phyloP scores from a whole-genome alignment of 1,139 yeast genomes.

The Debaryomycetaceae sp. region DNA sequence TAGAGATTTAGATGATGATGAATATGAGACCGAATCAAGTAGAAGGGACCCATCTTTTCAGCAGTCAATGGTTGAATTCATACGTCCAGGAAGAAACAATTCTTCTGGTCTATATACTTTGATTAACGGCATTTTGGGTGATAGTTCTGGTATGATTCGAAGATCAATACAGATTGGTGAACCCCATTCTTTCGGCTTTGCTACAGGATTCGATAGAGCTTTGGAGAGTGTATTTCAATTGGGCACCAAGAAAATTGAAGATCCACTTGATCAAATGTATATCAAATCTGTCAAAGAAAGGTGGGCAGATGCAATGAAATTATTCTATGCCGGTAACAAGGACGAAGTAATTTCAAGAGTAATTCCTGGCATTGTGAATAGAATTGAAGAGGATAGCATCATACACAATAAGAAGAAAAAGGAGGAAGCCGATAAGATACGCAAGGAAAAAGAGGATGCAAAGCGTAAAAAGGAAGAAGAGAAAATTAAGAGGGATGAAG shows the following conservation, averaged over 20 bases:
- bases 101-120: neutral
- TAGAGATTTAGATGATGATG: slow-evolving; percentile 17
- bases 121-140: slow-evolving; percentile 15
- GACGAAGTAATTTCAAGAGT: slow-evolving; percentile 41
- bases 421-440: slow-evolving; percentile 25
- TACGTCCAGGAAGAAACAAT: slow-evolving; percentile 2
- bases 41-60: neutral
- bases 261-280: slow-evolving; percentile 21
- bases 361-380: slow-evolving; percentile 50
- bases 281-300: slow-evolving; percentile 63
- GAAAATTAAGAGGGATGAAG: slow-evolving; percentile 32
- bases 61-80: slow-evolving; percentile 3
- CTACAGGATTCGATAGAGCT: slow-evolving; percentile 20
- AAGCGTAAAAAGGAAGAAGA: slow-evolving; percentile 32
- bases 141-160: slow-evolving; percentile 9
- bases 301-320: slow-evolving; percentile 60
- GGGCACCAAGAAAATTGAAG: slow-evolving; percentile 10
- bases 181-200: neutral
- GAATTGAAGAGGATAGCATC: slow-evolving; percentile 49
- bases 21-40: slow-evolving; percentile 25
- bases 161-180: slow-evolving; percentile 10
- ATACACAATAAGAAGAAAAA: slow-evolving; percentile 24
- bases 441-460: slow-evolving; percentile 29
- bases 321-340: slow-evolving; percentile 44
- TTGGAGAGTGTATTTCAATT: slow-evolving; percentile 25